These are phyloP conservation scores for Xylaria sp. DNA, from an alignment of 2,329 filamentous ascomycete species.

Conservation along the genomic window DNA sequence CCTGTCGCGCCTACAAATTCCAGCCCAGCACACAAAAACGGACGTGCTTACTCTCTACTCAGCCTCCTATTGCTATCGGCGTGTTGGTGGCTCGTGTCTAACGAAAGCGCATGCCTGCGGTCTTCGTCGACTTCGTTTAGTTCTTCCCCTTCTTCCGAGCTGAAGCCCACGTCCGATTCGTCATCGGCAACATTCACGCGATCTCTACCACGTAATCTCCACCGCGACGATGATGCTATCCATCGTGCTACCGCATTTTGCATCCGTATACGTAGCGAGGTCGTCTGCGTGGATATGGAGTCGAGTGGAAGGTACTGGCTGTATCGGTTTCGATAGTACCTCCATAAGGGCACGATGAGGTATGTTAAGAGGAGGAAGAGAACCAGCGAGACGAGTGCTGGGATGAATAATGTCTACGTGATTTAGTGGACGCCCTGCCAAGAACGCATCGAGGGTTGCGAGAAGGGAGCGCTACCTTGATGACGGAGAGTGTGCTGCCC, in stretches of 20 bases:
- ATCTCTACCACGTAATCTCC: constrained; percentile 59
- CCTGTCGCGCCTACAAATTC: not conserved
- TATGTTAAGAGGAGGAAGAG: constrained; percentile 75
- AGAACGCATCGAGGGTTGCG: not conserved
- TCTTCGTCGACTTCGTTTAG: constrained; percentile 68
- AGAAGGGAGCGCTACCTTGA: constrained; percentile 50
- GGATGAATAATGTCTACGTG: constrained; percentile 73
- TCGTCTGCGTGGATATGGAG: constrained; percentile 67
- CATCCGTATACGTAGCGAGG: constrained; percentile 64
- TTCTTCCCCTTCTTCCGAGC: constrained; percentile 77
- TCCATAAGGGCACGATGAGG: constrained; percentile 74
- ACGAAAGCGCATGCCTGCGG: constrained; percentile 56
- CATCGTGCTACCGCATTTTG: constrained; percentile 55
- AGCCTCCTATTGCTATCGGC: constrained; percentile 69
- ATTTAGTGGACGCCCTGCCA: constrained; percentile 23
- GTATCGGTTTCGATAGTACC: constrained; percentile 75
- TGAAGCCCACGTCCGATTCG: constrained; percentile 63
- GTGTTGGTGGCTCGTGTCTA: constrained; percentile 51
- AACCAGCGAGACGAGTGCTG: constrained; percentile 75
- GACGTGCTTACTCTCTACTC: constrained; percentile 73
- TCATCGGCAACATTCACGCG: constrained; percentile 54
- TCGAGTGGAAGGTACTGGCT: constrained; percentile 79
- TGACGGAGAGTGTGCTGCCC: constrained; percentile 52
- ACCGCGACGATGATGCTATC: constrained; percentile 60
- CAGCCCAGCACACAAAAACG: constrained; percentile 18